These are phyloP conservation scores for Cyberlindnera maritima DNA, from an alignment of 805 yeast species.

Conservation along the genomic window DNA sequence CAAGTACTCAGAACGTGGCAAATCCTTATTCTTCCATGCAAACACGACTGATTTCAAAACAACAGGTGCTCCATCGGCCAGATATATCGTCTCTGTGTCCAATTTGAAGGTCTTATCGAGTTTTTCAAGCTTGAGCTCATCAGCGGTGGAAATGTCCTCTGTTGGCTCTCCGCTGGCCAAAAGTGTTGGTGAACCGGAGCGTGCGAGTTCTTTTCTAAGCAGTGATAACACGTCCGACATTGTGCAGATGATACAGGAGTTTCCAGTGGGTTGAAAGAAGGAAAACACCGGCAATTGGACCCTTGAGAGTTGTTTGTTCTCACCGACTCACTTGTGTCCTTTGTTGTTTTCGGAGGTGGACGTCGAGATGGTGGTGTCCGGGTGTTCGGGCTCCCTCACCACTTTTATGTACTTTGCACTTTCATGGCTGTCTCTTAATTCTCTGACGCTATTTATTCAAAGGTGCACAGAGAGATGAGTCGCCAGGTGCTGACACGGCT, in stretches of 20 bases:
- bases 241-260: too few species aligned
- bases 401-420: too few species aligned
- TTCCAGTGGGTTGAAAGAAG: too few species aligned
- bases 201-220: slow-evolving; percentile 31
- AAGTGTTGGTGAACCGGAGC: slow-evolving; percentile 24
- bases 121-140: slow-evolving; percentile 27
- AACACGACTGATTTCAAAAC: slow-evolving; percentile 62
- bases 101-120: slow-evolving; percentile 32
- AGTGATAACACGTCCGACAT: slow-evolving; percentile 16
- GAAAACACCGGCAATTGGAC: too few species aligned
- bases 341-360: neutral
- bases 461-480: neutral
- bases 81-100: slow-evolving; percentile 51
- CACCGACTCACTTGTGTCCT: too few species aligned
- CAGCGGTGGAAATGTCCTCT: slow-evolving; percentile 38
- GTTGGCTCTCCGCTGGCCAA: slow-evolving; percentile 25
- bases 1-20: slow-evolving; percentile 79
- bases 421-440: too few species aligned
- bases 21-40: slow-evolving; percentile 74
- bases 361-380: slow-evolving; percentile 1
- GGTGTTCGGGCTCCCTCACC: slow-evolving; percentile 1
- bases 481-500: neutral
- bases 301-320: too few species aligned
- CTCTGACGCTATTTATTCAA: too few species aligned
- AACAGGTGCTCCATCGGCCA: slow-evolving; percentile 46